Percentiles rank a stretch among this genome's conserved stretches.
Conservation (phyloP, 495 filamentous ascomycete species). For the Hypoxylon intermedium region DNA sequence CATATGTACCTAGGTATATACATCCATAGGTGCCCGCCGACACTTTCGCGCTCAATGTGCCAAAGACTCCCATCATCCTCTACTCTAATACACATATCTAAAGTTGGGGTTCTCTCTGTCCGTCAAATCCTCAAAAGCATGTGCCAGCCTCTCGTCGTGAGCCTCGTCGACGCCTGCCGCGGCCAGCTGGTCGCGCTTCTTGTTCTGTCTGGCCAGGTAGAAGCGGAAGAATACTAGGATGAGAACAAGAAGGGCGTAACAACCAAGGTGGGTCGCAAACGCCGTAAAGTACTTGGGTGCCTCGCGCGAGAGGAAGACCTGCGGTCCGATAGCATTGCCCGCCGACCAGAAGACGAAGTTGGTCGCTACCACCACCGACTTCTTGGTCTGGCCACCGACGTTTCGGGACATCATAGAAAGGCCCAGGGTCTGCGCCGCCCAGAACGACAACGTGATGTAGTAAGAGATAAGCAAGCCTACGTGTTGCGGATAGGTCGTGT, state of each 20-base stretch:
- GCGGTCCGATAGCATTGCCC: constrained; percentile 61
- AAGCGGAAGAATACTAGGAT: constrained; percentile 56
- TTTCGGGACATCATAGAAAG: constrained; percentile 61
- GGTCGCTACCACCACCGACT: constrained; percentile 53
- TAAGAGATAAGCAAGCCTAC: constrained; percentile 63
- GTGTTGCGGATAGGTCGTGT: constrained; percentile 51
- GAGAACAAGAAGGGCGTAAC: constrained; percentile 57
- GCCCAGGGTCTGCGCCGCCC: constrained; percentile 62
- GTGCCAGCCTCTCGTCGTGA: constrained; percentile 50
- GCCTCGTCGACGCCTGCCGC: constrained; percentile 50
- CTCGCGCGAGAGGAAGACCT: constrained; percentile 60
- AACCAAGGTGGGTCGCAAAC: constrained; percentile 62
- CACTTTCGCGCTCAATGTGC: too few relatives aligned
- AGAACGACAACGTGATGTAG: constrained; percentile 65
- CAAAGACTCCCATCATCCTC: too few relatives aligned
- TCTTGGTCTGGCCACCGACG: constrained; percentile 64
- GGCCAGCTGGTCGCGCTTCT: constrained; percentile 53
- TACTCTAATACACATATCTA: constrained; percentile 54
- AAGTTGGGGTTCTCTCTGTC: constrained; percentile 65
- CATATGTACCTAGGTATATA: background rate
- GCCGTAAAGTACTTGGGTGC: constrained; percentile 61
- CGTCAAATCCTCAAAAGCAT: constrained; percentile 66
- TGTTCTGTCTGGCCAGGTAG: constrained; percentile 56
- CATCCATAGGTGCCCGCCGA: too few relatives aligned
- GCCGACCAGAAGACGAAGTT: constrained; percentile 60